Evolutionary conservation across 371 early-diverging fungal genomes (phyloP), one percentile per base, ranked within the genome.

Genomic region (Choanephora cucurbitarum): DNA sequence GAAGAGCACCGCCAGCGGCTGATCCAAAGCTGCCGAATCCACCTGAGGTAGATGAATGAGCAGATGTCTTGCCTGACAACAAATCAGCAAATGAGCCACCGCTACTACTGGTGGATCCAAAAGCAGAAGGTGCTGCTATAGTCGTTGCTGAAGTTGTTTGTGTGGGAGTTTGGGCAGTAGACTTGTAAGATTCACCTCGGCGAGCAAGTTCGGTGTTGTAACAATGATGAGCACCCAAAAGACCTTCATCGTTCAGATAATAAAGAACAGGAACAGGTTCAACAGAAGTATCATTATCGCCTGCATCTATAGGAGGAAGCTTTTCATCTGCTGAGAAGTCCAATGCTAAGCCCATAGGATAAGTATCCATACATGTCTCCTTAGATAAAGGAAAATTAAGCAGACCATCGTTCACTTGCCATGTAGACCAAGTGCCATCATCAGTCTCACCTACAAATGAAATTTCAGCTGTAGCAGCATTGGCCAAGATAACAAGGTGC

Each of bases 241-340:
- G 58, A 5, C 66, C 77, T 50, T 79, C 80, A 28, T 79, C 72
- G 37, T 76, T 79, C 5, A 79, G 28, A 55, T 65, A 71, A n/a
- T 67, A 70, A 1, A 79, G 22, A 0, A 71, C 41, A 15, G 80
- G 80, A 28, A 79, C 52, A 9, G 80, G 75, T 9, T 66, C 44
- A 6, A 76, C 67, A 8, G 44, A 33, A 23, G 49, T 66, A 7
- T 70, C 68, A 24, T 46, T 64, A 19, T 64, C 69, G 33, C 69
- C 54, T 13, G 71, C 54, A 55, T 76, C 77, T 32, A 70, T 54
- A 2, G 80, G 65, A 33, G 77, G 73, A 11, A 79, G 28, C 14
- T 46, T 48, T 49, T 79, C 73, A 21, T 60, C 52, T 5, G 69
- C 67, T 23, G 75, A 57, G 24, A 70, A 71, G 49, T 79, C 80